phyloP scores from a whole-genome alignment of 2,329 filamentous ascomycete species.

The Chaetomium strumarium region DNA sequence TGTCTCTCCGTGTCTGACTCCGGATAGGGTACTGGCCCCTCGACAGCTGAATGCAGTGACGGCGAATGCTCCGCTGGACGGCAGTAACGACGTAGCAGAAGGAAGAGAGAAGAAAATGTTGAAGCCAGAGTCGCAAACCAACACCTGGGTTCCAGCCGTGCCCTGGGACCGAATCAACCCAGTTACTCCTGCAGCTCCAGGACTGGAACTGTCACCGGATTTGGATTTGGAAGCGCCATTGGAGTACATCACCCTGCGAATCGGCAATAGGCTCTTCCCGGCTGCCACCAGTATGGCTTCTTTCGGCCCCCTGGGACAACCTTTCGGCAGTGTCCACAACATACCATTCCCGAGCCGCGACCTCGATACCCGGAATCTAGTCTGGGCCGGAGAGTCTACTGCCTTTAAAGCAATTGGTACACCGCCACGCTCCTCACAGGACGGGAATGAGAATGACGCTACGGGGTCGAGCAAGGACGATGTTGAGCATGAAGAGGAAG shows the following conservation, averaged over 20 bases:
- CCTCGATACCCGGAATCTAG: too few species aligned
- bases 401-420: too few species aligned
- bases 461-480: slow-evolving; percentile 3
- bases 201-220: background rate
- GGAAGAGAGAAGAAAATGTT: too few species aligned
- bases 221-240: background rate
- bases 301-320: too few species aligned
- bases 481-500: slow-evolving; percentile 14
- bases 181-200: background rate
- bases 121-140: too few species aligned
- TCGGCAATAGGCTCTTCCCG: background rate
- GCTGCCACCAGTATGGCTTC: too few species aligned
- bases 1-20: background rate
- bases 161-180: background rate
- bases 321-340: too few species aligned
- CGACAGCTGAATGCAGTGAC: background rate
- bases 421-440: too few species aligned
- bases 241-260: background rate
- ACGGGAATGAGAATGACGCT: background rate
- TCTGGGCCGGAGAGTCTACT: too few species aligned
- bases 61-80: background rate
- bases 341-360: too few species aligned
- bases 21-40: background rate
- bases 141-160: too few species aligned
- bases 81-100: background rate